phyloP scores from a whole-genome alignment of 371 early-diverging fungal genomes.

The Actinomortierella ambigua region DNA sequence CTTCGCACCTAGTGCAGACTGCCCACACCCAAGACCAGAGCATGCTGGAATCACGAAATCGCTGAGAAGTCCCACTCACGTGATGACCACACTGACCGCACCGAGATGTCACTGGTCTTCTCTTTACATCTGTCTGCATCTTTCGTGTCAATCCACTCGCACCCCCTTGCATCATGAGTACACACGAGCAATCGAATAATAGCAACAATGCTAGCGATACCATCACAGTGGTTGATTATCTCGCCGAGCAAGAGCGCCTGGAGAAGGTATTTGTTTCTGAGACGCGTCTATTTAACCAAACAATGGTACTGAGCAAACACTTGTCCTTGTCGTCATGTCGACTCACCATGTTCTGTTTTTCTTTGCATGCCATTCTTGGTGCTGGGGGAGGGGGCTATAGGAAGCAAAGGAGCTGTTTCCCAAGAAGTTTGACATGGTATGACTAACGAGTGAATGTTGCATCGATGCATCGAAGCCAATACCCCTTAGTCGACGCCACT shows the following conservation, averaged over 20 bases:
- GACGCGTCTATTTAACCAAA: no score
- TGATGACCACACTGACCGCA: no score
- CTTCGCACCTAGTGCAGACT: no score
- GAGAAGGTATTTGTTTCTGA: constrained; percentile 22
- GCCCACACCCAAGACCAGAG: no score
- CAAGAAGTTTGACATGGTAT: constrained; percentile 46
- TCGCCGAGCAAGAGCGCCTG: constrained; percentile 50
- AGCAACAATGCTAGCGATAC: constrained; percentile 11
- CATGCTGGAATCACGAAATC: no score
- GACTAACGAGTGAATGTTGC: background rate
- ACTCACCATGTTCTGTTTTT: background rate
- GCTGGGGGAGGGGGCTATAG: background rate
- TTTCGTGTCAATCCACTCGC: no score
- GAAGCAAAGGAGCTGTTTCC: constrained; percentile 43
- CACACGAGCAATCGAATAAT: no score
- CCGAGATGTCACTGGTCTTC: no score
- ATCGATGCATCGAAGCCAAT: background rate
- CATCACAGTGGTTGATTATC: constrained; percentile 55
- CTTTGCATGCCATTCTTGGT: background rate
- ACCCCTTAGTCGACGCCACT: background rate
- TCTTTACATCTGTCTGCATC: no score
- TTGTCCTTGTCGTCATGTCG: background rate
- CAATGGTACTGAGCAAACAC: no score
- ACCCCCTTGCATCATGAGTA: no score
- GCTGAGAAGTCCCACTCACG: no score